Conservation (phyloP, 306 rosid genomes). For the Urtica urens region DNA sequence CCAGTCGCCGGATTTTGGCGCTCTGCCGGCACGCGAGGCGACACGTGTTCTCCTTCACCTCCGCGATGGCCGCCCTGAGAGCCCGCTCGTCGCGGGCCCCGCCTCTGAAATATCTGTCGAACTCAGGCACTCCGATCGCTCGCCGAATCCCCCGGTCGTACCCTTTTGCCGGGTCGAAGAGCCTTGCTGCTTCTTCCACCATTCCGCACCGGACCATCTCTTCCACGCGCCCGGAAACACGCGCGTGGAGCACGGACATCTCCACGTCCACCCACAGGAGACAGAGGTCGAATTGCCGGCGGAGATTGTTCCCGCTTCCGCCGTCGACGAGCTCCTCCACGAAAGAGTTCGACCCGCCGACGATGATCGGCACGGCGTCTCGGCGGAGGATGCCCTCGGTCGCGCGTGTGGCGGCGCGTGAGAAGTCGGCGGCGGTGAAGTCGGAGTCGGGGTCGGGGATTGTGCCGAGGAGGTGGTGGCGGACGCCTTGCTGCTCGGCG, state of each 20-base stretch:
- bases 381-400: constrained; percentile 30
- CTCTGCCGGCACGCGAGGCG: constrained; percentile 47
- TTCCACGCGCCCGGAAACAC: constrained; percentile 49
- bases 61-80: constrained; percentile 31
- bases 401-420: constrained; percentile 24
- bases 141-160: constrained; percentile 47
- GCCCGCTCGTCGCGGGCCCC: constrained; percentile 18
- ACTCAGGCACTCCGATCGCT: constrained; percentile 88
- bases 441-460: constrained; percentile 33
- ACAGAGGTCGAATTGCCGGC: constrained; percentile 34
- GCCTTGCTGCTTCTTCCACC: constrained; percentile 40
- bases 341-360: constrained; percentile 82
- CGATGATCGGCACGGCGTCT: constrained; percentile 54
- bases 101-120: constrained; percentile 41
- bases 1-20: constrained; percentile 43
- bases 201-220: constrained; percentile 53
- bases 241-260: constrained; percentile 28
- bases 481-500: constrained; percentile 53
- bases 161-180: constrained; percentile 33
- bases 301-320: constrained; percentile 28
- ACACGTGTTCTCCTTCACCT: constrained; percentile 46
- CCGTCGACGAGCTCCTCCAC: constrained; percentile 57
- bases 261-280: constrained; percentile 73
- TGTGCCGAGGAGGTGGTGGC: constrained; percentile 69
- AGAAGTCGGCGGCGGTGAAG: constrained; percentile 42